These are phyloP conservation scores for Orobanche coerulescens DNA, from an alignment of 257 asterid genomes.

Conservation along the genomic window DNA sequence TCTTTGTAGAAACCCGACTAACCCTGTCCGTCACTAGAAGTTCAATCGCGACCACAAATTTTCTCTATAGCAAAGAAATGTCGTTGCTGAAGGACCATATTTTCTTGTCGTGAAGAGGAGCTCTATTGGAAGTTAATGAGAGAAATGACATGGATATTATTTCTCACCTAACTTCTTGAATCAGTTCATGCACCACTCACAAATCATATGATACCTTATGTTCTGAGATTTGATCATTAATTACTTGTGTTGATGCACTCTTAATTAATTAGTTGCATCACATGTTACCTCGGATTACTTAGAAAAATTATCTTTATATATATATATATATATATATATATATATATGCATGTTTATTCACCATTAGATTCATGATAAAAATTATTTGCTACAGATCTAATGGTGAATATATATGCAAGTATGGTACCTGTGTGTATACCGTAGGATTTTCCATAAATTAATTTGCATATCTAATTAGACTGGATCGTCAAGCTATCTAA, in stretches of 20 bases:
- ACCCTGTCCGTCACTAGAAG: no score
- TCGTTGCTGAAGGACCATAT: neutral
- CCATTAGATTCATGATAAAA: no score
- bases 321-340: no score
- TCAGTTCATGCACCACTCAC: neutral
- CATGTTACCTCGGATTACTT: neutral
- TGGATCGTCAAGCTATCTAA: neutral
- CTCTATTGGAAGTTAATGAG: neutral
- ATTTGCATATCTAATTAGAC: neutral
- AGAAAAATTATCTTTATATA: no score
- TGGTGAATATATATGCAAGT: no score
- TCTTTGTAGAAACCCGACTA: no score
- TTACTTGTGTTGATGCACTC: neutral
- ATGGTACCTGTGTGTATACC: no score
- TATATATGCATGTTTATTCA: no score
- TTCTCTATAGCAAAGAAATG: neutral
- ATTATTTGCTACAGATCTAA: no score
- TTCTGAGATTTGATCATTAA: neutral
- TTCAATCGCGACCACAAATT: neutral
- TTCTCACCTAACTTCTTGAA: neutral
- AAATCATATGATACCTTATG: neutral
- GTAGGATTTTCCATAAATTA: neutral
- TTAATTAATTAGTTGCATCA: neutral
- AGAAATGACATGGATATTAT: neutral
- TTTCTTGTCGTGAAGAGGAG: neutral